Conservation (phyloP, 768 basidiomycete species). For the Dendrothele bispora region DNA sequence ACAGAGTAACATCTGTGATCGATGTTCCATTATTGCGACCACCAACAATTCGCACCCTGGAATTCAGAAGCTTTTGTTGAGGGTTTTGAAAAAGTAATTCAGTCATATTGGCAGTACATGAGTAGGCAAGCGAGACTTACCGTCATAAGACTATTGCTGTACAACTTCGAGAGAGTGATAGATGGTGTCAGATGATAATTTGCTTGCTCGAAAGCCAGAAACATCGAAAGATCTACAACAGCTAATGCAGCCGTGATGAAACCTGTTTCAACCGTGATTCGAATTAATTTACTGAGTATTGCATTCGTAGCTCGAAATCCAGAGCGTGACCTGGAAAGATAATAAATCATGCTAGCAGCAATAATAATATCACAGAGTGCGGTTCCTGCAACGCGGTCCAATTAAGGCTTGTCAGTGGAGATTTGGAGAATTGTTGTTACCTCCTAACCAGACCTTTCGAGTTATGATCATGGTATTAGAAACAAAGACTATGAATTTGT, state of each 20-base stretch:
- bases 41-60: too few species aligned
- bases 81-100: too few species aligned
- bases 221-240: constrained; percentile 20
- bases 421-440: too few species aligned
- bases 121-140: constrained; percentile 14
- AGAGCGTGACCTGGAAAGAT: constrained; percentile 17
- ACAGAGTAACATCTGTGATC: too few species aligned
- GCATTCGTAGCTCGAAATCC: constrained; percentile 20
- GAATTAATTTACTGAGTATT: constrained; percentile 16
- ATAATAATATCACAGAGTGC: too few species aligned
- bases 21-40: too few species aligned
- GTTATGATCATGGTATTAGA: too few species aligned
- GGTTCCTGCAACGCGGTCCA: constrained; percentile 20
- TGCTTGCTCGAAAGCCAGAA: constrained; percentile 15
- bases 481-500: too few species aligned
- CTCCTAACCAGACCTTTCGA: too few species aligned
- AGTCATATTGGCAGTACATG: too few species aligned
- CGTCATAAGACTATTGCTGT: constrained; percentile 23
- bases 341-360: constrained; percentile 22
- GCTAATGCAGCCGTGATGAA: constrained; percentile 20
- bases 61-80: too few species aligned
- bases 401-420: not conserved
- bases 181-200: constrained; percentile 24
- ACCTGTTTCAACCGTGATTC: constrained; percentile 23
- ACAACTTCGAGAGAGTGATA: constrained; percentile 22